These are phyloP conservation scores for Friedmanniomyces simplex DNA, from an alignment of 495 filamentous ascomycete genomes.

Conservation along the genomic window DNA sequence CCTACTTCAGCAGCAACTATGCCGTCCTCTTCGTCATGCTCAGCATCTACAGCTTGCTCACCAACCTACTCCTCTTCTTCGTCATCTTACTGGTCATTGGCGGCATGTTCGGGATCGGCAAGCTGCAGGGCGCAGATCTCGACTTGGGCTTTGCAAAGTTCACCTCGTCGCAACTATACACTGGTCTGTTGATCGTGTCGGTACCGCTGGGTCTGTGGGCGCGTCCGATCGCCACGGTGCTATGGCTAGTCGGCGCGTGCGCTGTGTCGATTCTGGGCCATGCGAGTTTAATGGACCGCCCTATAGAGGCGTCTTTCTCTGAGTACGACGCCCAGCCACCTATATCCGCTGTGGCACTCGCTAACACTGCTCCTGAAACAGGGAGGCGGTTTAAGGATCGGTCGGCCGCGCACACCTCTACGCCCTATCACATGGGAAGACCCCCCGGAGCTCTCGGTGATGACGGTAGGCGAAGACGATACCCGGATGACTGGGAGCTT, in stretches of 20 bases:
- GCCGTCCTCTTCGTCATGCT: slow-evolving; percentile 86
- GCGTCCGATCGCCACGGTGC: slow-evolving; percentile 64
- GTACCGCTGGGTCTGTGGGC: slow-evolving; percentile 76
- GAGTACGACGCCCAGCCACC: slow-evolving; percentile 58
- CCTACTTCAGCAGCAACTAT: slow-evolving; percentile 98
- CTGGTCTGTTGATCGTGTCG: slow-evolving; percentile 64
- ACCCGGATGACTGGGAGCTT: slow-evolving; percentile 46
- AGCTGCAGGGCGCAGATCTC: slow-evolving; percentile 75
- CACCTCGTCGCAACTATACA: slow-evolving; percentile 93
- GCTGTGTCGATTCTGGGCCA: slow-evolving; percentile 90
- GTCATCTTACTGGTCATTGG: slow-evolving; percentile 76
- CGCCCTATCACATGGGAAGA: slow-evolving; percentile 95
- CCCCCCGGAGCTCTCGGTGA: slow-evolving; percentile 57
- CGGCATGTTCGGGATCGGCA: slow-evolving; percentile 83
- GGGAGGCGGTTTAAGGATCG: slow-evolving; percentile 40
- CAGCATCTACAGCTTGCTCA: slow-evolving; percentile 87
- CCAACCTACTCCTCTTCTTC: slow-evolving; percentile 73
- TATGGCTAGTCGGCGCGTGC: slow-evolving; percentile 92
- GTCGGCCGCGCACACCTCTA: slow-evolving; percentile 95
- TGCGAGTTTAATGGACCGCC: slow-evolving; percentile 93
- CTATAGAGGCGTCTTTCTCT: slow-evolving; percentile 99
- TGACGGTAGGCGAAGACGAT: slow-evolving; percentile 46
- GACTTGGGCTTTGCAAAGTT: slow-evolving; percentile 70
- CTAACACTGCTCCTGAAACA: slow-evolving; percentile 50
- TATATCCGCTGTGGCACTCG: neutral